phyloP scores from a whole-genome alignment of 768 basidiomycete genomes.

The Suillus decipiens region DNA sequence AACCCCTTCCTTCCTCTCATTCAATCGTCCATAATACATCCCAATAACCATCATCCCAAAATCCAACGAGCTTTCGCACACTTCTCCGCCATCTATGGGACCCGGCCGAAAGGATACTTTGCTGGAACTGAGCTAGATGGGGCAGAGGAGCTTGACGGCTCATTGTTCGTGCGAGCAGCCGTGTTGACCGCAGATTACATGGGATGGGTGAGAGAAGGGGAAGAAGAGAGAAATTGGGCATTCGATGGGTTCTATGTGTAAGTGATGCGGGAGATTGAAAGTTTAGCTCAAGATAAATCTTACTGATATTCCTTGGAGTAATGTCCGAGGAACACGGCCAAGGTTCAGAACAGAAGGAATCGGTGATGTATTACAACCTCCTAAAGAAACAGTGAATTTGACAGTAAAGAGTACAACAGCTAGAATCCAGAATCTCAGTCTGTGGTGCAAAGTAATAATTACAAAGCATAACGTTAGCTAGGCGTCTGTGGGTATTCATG shows the following conservation, averaged over 20 bases:
- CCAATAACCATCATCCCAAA: constrained; percentile 36
- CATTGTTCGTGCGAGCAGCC: constrained; percentile 36
- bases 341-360: background rate
- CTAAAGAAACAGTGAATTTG: background rate
- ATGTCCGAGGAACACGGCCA: background rate
- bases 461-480: background rate
- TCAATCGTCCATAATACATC: constrained; percentile 39
- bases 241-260: constrained; percentile 28
- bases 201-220: constrained; percentile 20
- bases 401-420: background rate
- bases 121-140: constrained; percentile 32
- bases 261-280: background rate
- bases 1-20: constrained; percentile 45
- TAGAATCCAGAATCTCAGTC: background rate
- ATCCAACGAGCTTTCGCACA: constrained; percentile 38
- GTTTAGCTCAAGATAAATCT: background rate
- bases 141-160: constrained; percentile 37
- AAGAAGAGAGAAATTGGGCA: constrained; percentile 28
- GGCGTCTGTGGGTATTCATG: background rate
- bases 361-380: background rate
- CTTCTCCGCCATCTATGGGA: constrained; percentile 34
- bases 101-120: constrained; percentile 27
- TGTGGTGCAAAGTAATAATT: background rate
- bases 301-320: background rate
- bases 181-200: constrained; percentile 32